Conservation (phyloP, 1,139 yeast species). For the Diutina siamensis region DNA sequence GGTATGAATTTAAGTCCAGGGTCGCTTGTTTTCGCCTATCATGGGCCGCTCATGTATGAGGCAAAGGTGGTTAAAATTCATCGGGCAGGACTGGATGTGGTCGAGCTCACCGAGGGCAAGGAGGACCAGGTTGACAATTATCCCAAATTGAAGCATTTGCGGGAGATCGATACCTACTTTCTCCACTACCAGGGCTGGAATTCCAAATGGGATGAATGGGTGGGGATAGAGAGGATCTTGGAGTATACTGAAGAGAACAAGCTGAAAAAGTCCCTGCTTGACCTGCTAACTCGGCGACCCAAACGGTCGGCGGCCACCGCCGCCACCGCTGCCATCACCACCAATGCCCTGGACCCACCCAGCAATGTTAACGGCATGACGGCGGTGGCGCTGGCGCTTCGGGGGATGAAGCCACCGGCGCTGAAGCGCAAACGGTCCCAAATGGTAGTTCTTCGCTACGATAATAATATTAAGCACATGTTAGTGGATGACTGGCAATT, state of each 20-base stretch:
- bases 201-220: slow-evolving; percentile 97
- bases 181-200: slow-evolving; percentile 97
- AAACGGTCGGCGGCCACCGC: not conserved
- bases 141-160: slow-evolving; percentile 15
- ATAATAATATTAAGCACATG: slow-evolving; percentile 31
- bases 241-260: slow-evolving; percentile 57
- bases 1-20: slow-evolving; percentile 15
- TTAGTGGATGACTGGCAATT: slow-evolving; percentile 92
- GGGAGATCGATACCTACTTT: slow-evolving; percentile 37
- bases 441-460: slow-evolving; percentile 2
- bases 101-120: slow-evolving; percentile 30
- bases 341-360: not conserved
- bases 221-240: slow-evolving; percentile 54
- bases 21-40: slow-evolving; percentile 64
- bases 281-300: not conserved
- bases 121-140: slow-evolving; percentile 13
- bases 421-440: not conserved
- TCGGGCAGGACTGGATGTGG: slow-evolving; percentile 36
- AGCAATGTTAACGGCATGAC: not conserved
- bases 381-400: not conserved
- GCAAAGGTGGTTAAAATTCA: slow-evolving; percentile 67
- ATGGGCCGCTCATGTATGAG: slow-evolving; percentile 84
- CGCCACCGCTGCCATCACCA: not conserved
- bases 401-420: not conserved
- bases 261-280: not conserved